Evolutionary conservation across 805 yeast genomes (phyloP), one percentile per base, ranked within the genome.

Genomic region (Saccharomyces mikatae): DNA sequence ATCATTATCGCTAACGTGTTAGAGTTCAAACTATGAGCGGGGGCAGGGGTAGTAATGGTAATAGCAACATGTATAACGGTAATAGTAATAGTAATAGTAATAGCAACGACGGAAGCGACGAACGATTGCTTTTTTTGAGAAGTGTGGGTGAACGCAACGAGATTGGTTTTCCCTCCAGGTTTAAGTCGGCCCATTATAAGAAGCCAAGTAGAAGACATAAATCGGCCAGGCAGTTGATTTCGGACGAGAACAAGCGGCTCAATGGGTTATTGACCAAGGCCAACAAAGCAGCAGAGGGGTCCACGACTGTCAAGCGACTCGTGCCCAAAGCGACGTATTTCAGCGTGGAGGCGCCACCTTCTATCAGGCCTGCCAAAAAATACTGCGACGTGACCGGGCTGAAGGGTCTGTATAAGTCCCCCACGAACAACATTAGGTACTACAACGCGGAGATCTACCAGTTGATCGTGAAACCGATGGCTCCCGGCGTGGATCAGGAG

Each of bases 371-470:
- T 0, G 73, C 77, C 17, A 89, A 86, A 71, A 85, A 83, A 58
- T 91, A 89, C 71, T 92, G 99, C 70, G 99, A 94, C 66, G 83
- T 92, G 49, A 92, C 98, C 0, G 99, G 99, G 0, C 74, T 92
- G 22, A 84, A 81, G 50, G 92, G 90, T 0, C 78, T 72, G 30
- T 92, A 92, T 74, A 84, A 80, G 65, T 78, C 85, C 27, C 94
- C 94, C 0, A 77, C 84, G 27, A 86, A 82, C 62, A 86, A 86
- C 46, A 73, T 92, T 52, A 75, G 96, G 54, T 92, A 83, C 68
- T 83, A 87, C 69, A 86, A 92, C 67, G 82, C 82, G 51, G 97
- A 92, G 69, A 84, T 92, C 30, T 91, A 82, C 68, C 87, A 84
- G 49, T 76, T 86, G 36, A 86, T 89, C 36, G 75, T 80, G 51